Percentiles rank a stretch among this genome's conserved stretches.
phyloP scores from a whole-genome alignment of 75 land plant genomes.

The Selaginella tamariscina region DNA sequence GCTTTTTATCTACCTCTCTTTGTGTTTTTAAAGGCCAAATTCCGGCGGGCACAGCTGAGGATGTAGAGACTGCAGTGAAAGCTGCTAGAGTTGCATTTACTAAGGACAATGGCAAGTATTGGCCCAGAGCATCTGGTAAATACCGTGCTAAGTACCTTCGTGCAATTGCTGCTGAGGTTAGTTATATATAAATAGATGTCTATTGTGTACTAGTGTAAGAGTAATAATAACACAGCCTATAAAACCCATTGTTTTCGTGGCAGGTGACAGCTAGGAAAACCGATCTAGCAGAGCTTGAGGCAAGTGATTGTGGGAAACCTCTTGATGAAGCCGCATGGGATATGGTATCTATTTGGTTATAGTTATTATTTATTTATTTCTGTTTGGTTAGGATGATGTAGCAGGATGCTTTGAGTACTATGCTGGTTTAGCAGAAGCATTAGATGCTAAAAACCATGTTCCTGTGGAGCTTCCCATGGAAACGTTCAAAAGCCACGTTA shows the following conservation, averaged over 20 bases:
- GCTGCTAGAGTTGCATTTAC: slow-evolving; percentile 68
- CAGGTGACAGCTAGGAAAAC: slow-evolving; percentile 72
- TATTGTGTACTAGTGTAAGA: not conserved
- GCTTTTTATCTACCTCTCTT: not conserved
- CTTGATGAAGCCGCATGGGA: slow-evolving; percentile 97
- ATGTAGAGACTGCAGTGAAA: slow-evolving; percentile 76
- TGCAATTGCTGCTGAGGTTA: slow-evolving; percentile 90
- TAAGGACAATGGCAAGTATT: slow-evolving; percentile 60
- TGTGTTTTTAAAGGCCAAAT: slow-evolving; percentile 47
- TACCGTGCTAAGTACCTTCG: slow-evolving; percentile 83
- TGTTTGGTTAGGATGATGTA: slow-evolving; percentile 78
- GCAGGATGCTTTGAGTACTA: slow-evolving; percentile 93
- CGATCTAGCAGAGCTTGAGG: slow-evolving; percentile 76
- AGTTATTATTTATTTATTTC: slow-evolving; percentile 3
- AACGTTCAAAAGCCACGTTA: slow-evolving; percentile 58
- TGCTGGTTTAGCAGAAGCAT: slow-evolving; percentile 89
- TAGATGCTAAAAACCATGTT: slow-evolving; percentile 66
- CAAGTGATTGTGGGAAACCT: slow-evolving; percentile 92
- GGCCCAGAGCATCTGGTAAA: slow-evolving; percentile 78
- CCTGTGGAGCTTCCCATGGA: slow-evolving; percentile 81
- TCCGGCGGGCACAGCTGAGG: slow-evolving; percentile 90
- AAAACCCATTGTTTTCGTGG: not conserved
- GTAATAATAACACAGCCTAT: too few relatives aligned
- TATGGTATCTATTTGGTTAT: slow-evolving; percentile 37
- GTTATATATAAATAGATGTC: not conserved